phyloP scores from a whole-genome alignment of 2,329 filamentous ascomycete genomes.

The Fusarium devonianum region DNA sequence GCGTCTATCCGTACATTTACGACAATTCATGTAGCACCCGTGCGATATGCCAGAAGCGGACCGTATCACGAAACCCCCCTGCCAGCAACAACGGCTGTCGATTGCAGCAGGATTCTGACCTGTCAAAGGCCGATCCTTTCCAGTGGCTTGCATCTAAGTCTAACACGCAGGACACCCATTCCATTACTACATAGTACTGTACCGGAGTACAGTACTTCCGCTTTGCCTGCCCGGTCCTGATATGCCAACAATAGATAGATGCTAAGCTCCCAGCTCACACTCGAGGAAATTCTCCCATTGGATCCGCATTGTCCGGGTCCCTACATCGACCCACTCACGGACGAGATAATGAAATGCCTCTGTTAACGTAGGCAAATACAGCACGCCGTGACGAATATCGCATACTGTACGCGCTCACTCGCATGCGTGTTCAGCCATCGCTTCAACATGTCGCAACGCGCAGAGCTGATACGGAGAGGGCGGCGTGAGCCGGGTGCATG shows the following conservation, averaged over 20 bases:
- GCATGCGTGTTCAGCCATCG: neutral
- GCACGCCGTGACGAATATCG: conserved; percentile 17
- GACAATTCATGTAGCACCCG: conserved; percentile 10
- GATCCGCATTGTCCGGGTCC: conserved; percentile 21
- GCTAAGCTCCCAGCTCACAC: conserved; percentile 16
- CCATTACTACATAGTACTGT: too few species aligned
- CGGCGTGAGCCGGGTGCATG: conserved; percentile 10
- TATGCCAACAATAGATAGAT: conserved; percentile 15
- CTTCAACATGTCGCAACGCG: neutral
- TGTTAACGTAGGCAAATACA: conserved; percentile 22
- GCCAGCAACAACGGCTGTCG: neutral
- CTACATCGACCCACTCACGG: conserved; percentile 24
- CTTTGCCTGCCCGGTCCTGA: conserved; percentile 2
- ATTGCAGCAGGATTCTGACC: conserved; percentile 25
- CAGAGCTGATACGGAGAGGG: neutral
- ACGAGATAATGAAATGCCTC: conserved; percentile 13
- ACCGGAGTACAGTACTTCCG: too few species aligned
- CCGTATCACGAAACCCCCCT: conserved; percentile 15
- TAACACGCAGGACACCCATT: too few species aligned
- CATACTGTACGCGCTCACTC: conserved; percentile 10
- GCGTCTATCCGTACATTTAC: too few species aligned
- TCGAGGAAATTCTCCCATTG: conserved; percentile 32
- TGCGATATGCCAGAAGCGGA: conserved; percentile 20
- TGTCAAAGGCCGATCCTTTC: conserved; percentile 25
- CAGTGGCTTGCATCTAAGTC: conserved; percentile 21